These are phyloP conservation scores for Stachybotrys chartarum DNA, from an alignment of 2,329 filamentous ascomycete genomes.

Conservation along the genomic window DNA sequence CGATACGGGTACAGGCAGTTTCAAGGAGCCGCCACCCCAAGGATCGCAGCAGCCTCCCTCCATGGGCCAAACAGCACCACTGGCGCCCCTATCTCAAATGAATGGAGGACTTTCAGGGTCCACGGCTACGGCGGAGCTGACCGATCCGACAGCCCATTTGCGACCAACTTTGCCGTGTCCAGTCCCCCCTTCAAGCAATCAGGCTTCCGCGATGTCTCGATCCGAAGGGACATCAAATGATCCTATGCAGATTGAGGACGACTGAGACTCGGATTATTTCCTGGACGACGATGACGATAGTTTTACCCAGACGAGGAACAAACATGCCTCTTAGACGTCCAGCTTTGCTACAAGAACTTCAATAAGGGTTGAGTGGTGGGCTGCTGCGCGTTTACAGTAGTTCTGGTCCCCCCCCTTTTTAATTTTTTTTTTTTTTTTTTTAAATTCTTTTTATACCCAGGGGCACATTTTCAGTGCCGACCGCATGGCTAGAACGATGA, in stretches of 20 bases:
- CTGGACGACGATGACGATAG: conserved; percentile 18
- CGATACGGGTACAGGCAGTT: neutral
- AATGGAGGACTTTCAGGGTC: conserved; percentile 24
- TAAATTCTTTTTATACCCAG: too few relatives aligned
- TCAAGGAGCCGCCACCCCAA: neutral
- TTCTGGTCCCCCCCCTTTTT: too few relatives aligned
- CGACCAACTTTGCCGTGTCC: conserved; percentile 13
- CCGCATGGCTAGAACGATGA: too few relatives aligned
- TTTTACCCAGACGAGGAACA: conserved; percentile 10
- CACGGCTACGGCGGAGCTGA: conserved; percentile 25
- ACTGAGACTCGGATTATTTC: conserved; percentile 8
- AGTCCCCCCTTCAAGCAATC: conserved; percentile 1
- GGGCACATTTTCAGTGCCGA: too few relatives aligned
- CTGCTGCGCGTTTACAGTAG: too few relatives aligned
- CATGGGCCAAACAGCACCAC: conserved; percentile 9
- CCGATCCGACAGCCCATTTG: conserved; percentile 25
- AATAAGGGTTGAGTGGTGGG: too few relatives aligned
- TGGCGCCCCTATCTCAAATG: conserved; percentile 22
- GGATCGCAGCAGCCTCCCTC: conserved; percentile 4
- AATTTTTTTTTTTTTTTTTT: too few relatives aligned
- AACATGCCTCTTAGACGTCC: neutral
- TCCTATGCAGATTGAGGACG: conserved; percentile 18
- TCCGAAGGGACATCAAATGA: conserved; percentile 7
- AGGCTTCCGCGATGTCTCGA: neutral
- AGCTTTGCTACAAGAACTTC: too few relatives aligned